Conservation (phyloP, 129 eudicot species). For the Chrysanthemum seticuspe region DNA sequence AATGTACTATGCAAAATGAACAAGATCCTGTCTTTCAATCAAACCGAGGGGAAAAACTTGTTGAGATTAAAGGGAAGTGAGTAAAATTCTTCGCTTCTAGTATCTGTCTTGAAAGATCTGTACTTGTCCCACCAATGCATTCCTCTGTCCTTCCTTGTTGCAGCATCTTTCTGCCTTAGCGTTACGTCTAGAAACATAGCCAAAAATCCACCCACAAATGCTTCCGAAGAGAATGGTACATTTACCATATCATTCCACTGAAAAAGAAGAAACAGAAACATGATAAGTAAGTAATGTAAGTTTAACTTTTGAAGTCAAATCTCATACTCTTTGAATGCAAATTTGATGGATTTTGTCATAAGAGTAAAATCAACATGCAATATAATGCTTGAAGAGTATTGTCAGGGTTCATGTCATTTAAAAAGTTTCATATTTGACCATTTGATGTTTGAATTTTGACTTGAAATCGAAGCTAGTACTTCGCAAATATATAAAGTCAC, state of each 20-base stretch:
- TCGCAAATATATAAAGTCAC: neutral
- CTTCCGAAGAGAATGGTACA: slow-evolving; percentile 82
- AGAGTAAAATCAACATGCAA: slow-evolving; percentile 4
- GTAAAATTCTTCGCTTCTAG: slow-evolving; percentile 93
- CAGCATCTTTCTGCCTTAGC: slow-evolving; percentile 59
- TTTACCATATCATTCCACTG: slow-evolving; percentile 94
- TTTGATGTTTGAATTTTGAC: slow-evolving; percentile 6
- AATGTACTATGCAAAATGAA: slow-evolving; percentile 15
- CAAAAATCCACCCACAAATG: slow-evolving; percentile 81
- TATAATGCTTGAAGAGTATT: neutral
- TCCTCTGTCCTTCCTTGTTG: slow-evolving; percentile 85
- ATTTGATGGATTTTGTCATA: neutral
- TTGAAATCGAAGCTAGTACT: slow-evolving; percentile 10
- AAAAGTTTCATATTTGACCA: neutral
- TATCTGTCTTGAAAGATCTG: slow-evolving; percentile 77
- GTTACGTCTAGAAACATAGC: slow-evolving; percentile 73
- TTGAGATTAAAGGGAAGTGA: slow-evolving; percentile 82
- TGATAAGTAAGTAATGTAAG: neutral
- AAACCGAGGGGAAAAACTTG: slow-evolving; percentile 92
- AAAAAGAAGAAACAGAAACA: slow-evolving; percentile 5
- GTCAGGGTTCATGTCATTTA: neutral
- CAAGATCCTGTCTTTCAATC: slow-evolving; percentile 11
- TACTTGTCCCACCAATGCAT: slow-evolving; percentile 96
- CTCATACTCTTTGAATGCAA: neutral
- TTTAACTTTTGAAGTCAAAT: slow-evolving; percentile 18